Base-by-base conservation (phyloP, 306 rosid species). In the Leucaena leucocephala region DNA sequence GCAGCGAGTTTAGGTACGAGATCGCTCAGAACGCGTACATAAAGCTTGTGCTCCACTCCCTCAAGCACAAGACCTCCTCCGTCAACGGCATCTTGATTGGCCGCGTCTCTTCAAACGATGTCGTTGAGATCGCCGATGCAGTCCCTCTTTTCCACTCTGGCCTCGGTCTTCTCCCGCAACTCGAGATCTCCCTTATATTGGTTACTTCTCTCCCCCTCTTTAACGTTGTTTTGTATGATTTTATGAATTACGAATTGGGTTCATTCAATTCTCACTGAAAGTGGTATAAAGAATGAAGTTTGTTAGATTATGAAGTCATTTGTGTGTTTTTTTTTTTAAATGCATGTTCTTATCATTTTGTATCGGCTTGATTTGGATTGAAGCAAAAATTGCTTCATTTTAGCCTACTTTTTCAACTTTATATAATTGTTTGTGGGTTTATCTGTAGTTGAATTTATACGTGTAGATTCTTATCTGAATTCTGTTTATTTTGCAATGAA, bases 71-170 rank as follows among this genome's bases (percentile, higher is more conserved):
- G 43, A 80, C 97, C 65, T 85, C 98, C 67, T 88, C 98, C 83
- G 98, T 92, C 85, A 95, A 95, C 85, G 98, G 90, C 45, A 55
- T 95, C 83, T 88, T 95, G 75, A 71, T 95, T 80, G 98, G 98
- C 80, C 97, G 96, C 81, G 73, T 87, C 79, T 88, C 91, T n/a
- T 62, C 74, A 4, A 89, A 87, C 83, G 91, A 90, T 74, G 80
- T 87, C 85, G 87, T 95, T 8, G 90, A 90, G 83, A 89, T 95
- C 83, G 36, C 87, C 72, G 98, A 95, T 73, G 88, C 98, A 14
- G 96, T 95, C 76, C 98, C 98, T 84, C 96, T 95, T 15, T 93
- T 95, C 82, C 98, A 95, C 83, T 88, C 98, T 68, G 90, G 87
- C 84, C 71, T 93, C 81, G 87, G 97, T 39, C 98, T 95, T 59